These are phyloP conservation scores for Dimocarpus longan DNA, from an alignment of 345 rosid species.

Conservation along the genomic window DNA sequence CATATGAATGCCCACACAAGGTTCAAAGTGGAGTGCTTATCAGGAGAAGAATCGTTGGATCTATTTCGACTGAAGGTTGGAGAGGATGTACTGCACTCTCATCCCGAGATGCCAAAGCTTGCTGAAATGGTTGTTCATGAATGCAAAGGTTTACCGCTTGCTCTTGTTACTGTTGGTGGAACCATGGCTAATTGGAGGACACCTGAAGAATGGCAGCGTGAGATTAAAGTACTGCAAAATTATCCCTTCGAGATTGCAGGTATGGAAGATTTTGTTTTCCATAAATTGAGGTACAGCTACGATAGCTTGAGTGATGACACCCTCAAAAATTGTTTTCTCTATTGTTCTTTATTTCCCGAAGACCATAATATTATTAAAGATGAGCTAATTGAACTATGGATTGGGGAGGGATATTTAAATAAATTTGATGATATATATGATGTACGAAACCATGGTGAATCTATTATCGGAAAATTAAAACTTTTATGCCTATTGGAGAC, in stretches of 20 bases:
- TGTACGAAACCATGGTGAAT: background rate
- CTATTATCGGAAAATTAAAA: constrained; percentile 12
- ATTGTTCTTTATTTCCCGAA: constrained; percentile 17
- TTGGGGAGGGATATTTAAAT: constrained; percentile 28
- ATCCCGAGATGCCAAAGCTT: constrained; percentile 7
- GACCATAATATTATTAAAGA: background rate
- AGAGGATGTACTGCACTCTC: background rate
- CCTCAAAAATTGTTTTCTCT: constrained; percentile 19
- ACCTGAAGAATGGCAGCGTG: background rate
- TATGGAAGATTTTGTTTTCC: background rate
- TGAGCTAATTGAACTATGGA: constrained; percentile 7
- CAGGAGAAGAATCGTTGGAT: constrained; percentile 3
- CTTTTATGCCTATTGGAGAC: constrained; percentile 25
- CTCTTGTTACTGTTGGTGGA: constrained; percentile 2
- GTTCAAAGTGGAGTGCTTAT: constrained; percentile 17
- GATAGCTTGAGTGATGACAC: background rate
- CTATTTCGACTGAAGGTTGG: constrained; percentile 31
- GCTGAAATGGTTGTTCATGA: constrained; percentile 19
- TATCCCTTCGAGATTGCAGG: background rate
- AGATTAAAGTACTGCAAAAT: background rate
- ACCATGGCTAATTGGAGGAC: constrained; percentile 19
- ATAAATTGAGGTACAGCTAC: background rate
- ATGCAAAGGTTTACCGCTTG: constrained; percentile 16
- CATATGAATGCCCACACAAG: constrained; percentile 27
- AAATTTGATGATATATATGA: background rate